Evolutionary conservation across 169 alveolate species (phyloP), one percentile per base, ranked within the genome.

Genomic region (Cryptosporidium ryanae): DNA sequence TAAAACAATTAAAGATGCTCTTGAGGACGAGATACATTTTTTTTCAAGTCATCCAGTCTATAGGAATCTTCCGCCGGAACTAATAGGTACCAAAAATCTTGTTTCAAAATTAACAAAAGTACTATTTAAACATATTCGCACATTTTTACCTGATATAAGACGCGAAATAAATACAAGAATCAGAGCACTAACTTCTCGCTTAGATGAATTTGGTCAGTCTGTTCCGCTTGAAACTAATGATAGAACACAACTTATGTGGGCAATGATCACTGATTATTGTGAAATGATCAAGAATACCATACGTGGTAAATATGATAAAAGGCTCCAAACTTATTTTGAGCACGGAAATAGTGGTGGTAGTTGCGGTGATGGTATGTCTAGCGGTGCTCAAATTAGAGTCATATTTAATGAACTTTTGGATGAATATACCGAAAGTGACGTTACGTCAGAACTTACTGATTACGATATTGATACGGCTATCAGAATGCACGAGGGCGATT

Each of bases 261-360:
- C 96, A 64, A 94, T 97, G 97, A 95, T 98, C 50, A 97, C 99
- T 10, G 99, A 98, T 90, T 98, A 96, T 83, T 97, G 99, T 46
- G 98, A 97, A 57, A 96, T 96, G 83, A 95, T 96, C 82, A 96
- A 96, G 82, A 97, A 96, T 82, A 94, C 98, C 8, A 96, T 98
- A 55, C 92, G 95, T 67, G 99, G 99, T 38, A 96, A 96, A 91
- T 97, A 94, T 84, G 99, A 96, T 65, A 93, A 95, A 61, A 94
- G 96, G 71, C 87, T 95, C 50, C 98, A 95, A 48, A 76, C 82
- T 46, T 90, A 90, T 65, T 84, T 90, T 64, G 93, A 89, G 15
- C 92, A 89, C 46, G 90, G 82, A 10, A 32, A 81, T 27, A 65
- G 94, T 82, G 70, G 91, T 65, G 23, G 96, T 90, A n/a, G n/a